Evolutionary conservation across 2,329 filamentous ascomycete genomes (phyloP).

Genomic region (Zarea fungicola): DNA sequence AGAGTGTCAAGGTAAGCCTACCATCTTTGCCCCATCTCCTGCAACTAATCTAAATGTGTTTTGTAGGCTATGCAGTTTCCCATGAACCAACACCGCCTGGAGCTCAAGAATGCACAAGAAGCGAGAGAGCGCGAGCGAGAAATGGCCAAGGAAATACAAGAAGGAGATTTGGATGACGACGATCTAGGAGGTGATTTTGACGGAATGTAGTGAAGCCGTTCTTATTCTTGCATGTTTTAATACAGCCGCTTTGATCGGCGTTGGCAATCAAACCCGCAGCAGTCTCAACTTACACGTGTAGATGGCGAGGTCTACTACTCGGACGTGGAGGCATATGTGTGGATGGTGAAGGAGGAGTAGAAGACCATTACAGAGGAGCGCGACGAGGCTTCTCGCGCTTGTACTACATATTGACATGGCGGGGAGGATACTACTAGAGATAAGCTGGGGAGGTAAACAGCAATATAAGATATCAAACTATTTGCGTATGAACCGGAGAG

Average conservation of each 20-base stretch:
- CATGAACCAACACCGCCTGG: conserved; percentile 97
- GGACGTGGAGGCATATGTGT: background rate
- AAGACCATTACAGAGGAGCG: background rate
- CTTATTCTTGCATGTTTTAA: background rate
- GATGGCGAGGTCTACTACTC: background rate
- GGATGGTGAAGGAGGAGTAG: background rate
- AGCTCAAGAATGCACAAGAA: conserved; percentile 97
- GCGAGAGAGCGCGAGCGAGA: conserved; percentile 94
- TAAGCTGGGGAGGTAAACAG: background rate
- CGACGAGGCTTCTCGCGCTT: conserved; percentile 1
- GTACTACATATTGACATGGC: conserved; percentile 7
- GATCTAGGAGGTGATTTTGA: conserved; percentile 95
- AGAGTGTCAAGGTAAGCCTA: conserved; percentile 83
- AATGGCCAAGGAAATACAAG: conserved; percentile 97
- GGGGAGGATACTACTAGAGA: conserved; percentile 6
- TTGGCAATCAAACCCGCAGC: background rate
- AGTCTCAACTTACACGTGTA: background rate
- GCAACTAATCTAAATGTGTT: conserved; percentile 16
- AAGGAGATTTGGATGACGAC: conserved; percentile 93
- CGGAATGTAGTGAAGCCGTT: conserved; percentile 62
- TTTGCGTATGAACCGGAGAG: background rate
- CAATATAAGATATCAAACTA: conserved; percentile 1
- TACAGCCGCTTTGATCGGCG: background rate
- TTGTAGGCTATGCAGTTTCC: conserved; percentile 91
- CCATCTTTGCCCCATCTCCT: background rate